Conservation (phyloP, 2,329 filamentous ascomycete species). For the Trichophyton schoenleinii region DNA sequence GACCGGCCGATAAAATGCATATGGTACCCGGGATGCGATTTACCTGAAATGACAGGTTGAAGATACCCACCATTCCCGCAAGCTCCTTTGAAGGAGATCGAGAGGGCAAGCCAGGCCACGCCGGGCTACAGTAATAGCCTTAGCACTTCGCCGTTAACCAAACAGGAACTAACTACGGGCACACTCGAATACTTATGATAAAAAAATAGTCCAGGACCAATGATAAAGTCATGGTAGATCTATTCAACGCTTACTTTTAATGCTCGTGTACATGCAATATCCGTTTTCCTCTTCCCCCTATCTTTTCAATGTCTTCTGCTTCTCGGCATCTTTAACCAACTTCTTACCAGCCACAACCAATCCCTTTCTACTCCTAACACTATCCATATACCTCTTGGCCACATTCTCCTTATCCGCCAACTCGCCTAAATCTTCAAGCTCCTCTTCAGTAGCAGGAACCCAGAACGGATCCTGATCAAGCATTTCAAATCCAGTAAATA, state of each 20-base stretch:
- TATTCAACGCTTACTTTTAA: neutral
- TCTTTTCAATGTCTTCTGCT: slow-evolving; percentile 65
- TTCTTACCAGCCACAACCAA: slow-evolving; percentile 66
- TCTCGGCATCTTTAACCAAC: slow-evolving; percentile 74
- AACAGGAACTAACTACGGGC: neutral
- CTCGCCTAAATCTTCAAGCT: slow-evolving; percentile 91
- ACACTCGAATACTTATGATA: neutral
- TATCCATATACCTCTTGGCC: slow-evolving; percentile 90
- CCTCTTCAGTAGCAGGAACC: slow-evolving; percentile 93
- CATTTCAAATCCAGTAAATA: slow-evolving; percentile 86
- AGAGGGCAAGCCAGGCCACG: no score
- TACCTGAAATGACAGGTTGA: no score
- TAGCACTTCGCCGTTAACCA: neutral
- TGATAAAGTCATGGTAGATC: neutral
- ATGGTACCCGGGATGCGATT: no score
- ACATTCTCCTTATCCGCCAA: slow-evolving; percentile 89
- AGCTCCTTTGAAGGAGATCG: no score
- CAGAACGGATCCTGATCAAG: slow-evolving; percentile 95
- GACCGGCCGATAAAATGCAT: no score
- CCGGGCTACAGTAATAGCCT: no score
- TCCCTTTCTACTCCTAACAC: slow-evolving; percentile 75
- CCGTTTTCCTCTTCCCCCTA: slow-evolving; percentile 15
- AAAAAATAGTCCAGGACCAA: neutral
- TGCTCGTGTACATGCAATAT: neutral
- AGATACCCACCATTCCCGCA: no score